Evolutionary conservation across 352 stramenopile genomes (phyloP), one percentile per base, ranked within the genome.

Genomic region (Phytophthora idaei): DNA sequence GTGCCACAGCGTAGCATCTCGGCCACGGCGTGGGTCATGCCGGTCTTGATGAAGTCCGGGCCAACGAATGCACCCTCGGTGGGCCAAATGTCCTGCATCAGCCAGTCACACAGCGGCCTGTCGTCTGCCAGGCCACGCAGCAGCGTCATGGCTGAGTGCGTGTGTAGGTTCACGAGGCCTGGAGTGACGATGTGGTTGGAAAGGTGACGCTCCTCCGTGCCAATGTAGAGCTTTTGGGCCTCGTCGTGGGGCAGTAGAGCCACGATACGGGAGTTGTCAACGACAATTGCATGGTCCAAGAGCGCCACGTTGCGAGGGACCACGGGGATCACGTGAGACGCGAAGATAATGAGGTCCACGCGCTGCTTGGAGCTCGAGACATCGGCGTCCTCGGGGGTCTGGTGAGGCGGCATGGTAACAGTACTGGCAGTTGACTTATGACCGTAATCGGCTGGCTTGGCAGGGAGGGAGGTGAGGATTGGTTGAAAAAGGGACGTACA

Each of bases 1-100:
- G 88, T 96, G 32, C 90, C 90, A 42, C 81, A 71, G 17, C 87
- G 83, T n/a, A 97, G 81, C 82, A 96, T 95, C 78, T 97, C 90
- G n/a, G 90, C 90, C 5, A 80, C 80, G 2, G 89, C 89, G 49
- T 95, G 85, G 15, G 74, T 77, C 64, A 87, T 89, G 42, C 86
- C 90, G 46, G 91, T 81, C 11, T 69, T 64, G 17, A 96, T 73
- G 61, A 96, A 97, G 14, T 87, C 80, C 3, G 80, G 76, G 25
- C 64, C 69, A 2, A 97, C 80, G 52, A 94, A 95, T 42, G 87
- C 75, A 48, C 63, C 82, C 59, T 97, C 90, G 3, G 81, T 85
- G 12, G 90, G 90, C 85, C 89, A 97, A 41, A 97, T 94, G 64
- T 94, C 85, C 62, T 96, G 68, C 46, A 45, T 59, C 15, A 97